Base-by-base conservation (phyloP, 2,329 filamentous ascomycete genomes). In the Colletotrichum cordylinicola region DNA sequence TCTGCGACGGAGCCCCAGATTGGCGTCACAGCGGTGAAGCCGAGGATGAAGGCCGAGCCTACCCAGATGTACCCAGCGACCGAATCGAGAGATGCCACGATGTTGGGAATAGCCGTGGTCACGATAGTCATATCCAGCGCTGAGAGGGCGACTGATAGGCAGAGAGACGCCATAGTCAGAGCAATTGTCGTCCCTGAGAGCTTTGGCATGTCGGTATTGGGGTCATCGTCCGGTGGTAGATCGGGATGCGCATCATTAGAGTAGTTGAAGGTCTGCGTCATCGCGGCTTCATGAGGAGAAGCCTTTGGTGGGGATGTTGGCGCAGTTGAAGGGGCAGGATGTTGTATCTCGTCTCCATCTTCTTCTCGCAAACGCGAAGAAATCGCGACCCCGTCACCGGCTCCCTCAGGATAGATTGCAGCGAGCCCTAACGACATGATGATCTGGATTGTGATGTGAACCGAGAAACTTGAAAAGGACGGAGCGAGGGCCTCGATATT, bases 51-150 rank as follows among this genome's bases (percentile, higher is more conserved):
- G 2, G 86, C 79, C 0, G 86, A 88, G 15, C 90, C 85, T 6
- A 90, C 82, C 88, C 88, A 89, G 43, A 81, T 82, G n/a, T 80
- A 79, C 48, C 82, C 78, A 9, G 82, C 78, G 55, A 86, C 86
- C 9, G 83, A 83, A 12, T 80, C 72, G 6, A 88, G 81, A 8
- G 83, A 80, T 55, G 85, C 83, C 3, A 83, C 84, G 61, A 90
- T 89, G 27, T 86, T 85, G 1, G 89, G 85, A 1, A 90, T 80
- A 9, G 88, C 85, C 0, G 88, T 90, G 80, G 85, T 87, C n/a
- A 90, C 87, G 31, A 89, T 89, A 6, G 87, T 88, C 9, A 85
- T 87, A 74, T 90, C 88, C 5, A 88, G 80, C 1, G 84, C 86
- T 1, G 88, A 86, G 4, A 90, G 82, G 52, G 89, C 84, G 5